A percentile compares a stretch with the other conserved stretches of the same genome.
phyloP scores from a whole-genome alignment of 768 basidiomycete genomes.

The Rhodosporidiobolus sp. region DNA sequence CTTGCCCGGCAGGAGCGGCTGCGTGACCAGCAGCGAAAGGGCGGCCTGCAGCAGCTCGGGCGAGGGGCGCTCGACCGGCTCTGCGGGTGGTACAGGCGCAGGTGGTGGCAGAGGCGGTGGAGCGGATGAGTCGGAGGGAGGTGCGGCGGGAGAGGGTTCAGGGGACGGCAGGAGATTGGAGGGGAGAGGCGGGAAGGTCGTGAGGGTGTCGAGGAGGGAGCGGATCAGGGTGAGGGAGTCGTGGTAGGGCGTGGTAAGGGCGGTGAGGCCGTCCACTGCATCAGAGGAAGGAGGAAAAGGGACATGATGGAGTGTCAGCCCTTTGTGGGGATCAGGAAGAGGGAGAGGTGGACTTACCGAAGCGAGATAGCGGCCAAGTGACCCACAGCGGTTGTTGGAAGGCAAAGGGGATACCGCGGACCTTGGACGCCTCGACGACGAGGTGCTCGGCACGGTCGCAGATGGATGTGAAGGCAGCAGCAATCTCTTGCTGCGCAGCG shows the following conservation, averaged over 20 bases:
- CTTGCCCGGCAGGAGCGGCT: slow-evolving; percentile 37
- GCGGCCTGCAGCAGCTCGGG: slow-evolving; percentile 33
- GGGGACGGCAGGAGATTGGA: background rate
- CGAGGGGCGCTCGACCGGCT: slow-evolving; percentile 16
- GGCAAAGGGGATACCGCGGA: slow-evolving; percentile 20
- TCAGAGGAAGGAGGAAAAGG: no score
- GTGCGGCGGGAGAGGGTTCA: background rate
- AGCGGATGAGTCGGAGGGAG: background rate
- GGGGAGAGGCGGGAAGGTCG: slow-evolving; percentile 28
- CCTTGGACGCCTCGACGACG: slow-evolving; percentile 27
- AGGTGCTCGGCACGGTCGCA: slow-evolving; percentile 30
- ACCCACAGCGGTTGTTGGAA: slow-evolving; percentile 40
- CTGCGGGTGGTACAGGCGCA: background rate
- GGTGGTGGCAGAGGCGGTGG: background rate
- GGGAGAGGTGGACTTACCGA: slow-evolving; percentile 24
- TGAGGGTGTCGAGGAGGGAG: slow-evolving; percentile 30
- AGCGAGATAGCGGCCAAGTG: slow-evolving; percentile 37
- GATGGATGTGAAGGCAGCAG: slow-evolving; percentile 8
- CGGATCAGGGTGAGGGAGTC: slow-evolving; percentile 35
- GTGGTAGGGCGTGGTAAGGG: slow-evolving; percentile 21
- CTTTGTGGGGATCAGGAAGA: no score
- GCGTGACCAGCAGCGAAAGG: slow-evolving; percentile 24
- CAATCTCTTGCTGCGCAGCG: slow-evolving; percentile 10
- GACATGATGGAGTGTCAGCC: background rate
- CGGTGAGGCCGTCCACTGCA: slow-evolving; percentile 30